A percentile compares a stretch with the other conserved stretches of the same genome.
phyloP scores from a whole-genome alignment of 495 filamentous ascomycete genomes.

The Daldinia childiae region DNA sequence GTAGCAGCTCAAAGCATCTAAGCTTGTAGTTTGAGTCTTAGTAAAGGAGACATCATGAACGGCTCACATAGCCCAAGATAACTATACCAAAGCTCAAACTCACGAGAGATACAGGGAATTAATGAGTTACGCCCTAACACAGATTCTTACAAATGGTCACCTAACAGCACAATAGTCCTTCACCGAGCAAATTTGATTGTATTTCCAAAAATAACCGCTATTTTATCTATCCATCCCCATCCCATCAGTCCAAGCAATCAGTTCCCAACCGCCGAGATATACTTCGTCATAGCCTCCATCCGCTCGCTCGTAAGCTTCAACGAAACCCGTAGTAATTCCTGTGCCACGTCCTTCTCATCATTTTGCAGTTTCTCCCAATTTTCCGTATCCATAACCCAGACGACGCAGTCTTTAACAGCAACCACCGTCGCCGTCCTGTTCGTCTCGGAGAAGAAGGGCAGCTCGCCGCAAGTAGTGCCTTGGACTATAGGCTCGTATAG shows the following conservation, averaged over 20 bases:
- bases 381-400: conserved; percentile 78
- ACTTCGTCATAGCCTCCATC: conserved; percentile 84
- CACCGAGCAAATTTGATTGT: not conserved
- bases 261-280: conserved; percentile 52
- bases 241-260: conserved; percentile 8
- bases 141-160: not conserved
- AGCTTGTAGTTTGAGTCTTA: no score
- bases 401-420: conserved; percentile 80
- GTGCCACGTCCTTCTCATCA: conserved; percentile 76
- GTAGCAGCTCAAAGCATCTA: no score
- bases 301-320: conserved; percentile 89
- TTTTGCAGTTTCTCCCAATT: conserved; percentile 76
- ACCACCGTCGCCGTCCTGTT: conserved; percentile 84
- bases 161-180: not conserved
- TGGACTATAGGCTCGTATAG: conserved; percentile 93
- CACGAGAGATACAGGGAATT: no score
- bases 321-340: conserved; percentile 82
- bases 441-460: conserved; percentile 94
- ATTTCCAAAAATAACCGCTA: not conserved
- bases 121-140: no score
- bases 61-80: no score
- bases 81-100: no score
- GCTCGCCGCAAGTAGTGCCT: conserved; percentile 92
- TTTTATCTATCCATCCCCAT: not conserved
- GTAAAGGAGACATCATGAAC: no score